Conservation (phyloP, 768 basidiomycete genomes). For the Leccinellum luteum region DNA sequence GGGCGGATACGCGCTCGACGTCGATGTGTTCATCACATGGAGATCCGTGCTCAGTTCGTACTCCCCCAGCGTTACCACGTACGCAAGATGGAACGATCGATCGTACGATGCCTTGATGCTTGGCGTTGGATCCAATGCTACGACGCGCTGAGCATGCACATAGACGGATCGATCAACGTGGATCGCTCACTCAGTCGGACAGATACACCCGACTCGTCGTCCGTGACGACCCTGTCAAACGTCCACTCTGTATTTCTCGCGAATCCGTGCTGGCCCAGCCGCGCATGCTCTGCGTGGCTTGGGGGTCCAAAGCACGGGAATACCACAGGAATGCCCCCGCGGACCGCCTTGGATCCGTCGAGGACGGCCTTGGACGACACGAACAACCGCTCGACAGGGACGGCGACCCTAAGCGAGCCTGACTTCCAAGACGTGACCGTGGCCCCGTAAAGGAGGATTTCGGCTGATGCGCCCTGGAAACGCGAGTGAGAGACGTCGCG, state of each 20-base stretch:
- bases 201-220: slow-evolving; percentile 70
- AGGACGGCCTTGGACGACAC: slow-evolving; percentile 75
- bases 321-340: slow-evolving; percentile 57
- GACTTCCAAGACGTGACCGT: slow-evolving; percentile 87
- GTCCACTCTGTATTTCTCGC: slow-evolving; percentile 78
- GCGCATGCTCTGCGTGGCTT: slow-evolving; percentile 64
- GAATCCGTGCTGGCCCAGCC: slow-evolving; percentile 87
- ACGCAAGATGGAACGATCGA: slow-evolving; percentile 67
- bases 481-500: too few relatives aligned
- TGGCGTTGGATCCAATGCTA: slow-evolving; percentile 64
- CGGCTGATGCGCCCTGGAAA: slow-evolving; percentile 58
- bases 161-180: not conserved
- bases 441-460: slow-evolving; percentile 78
- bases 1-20: slow-evolving; percentile 34
- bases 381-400: slow-evolving; percentile 69
- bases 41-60: slow-evolving; percentile 77
- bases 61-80: slow-evolving; percentile 76
- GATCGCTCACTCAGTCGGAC: slow-evolving; percentile 65
- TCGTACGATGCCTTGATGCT: slow-evolving; percentile 58
- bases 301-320: slow-evolving; percentile 93
- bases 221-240: slow-evolving; percentile 59
- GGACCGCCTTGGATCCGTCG: slow-evolving; percentile 77
- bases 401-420: slow-evolving; percentile 32
- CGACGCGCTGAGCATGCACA: slow-evolving; percentile 1
- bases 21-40: slow-evolving; percentile 72